Evolutionary conservation across 2,329 filamentous ascomycete species (phyloP).

Genomic region (Ophiostoma tasmaniense): DNA sequence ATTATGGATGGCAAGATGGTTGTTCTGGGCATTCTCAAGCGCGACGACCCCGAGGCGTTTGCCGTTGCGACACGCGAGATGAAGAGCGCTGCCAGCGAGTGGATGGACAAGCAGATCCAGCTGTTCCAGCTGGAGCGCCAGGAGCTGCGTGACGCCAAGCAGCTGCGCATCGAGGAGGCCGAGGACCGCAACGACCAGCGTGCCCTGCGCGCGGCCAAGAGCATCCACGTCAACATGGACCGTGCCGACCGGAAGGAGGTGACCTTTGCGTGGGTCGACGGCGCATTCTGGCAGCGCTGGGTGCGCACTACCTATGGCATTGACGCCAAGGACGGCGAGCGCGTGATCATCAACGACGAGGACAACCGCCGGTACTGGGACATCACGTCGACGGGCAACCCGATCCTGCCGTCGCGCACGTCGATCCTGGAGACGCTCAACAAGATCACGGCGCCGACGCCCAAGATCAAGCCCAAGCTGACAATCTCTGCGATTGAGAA

Average conservation of each 20-base stretch:
- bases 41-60: conserved; percentile 73
- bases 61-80: conserved; percentile 72
- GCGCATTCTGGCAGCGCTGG: conserved; percentile 96
- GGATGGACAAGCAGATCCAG: conserved; percentile 94
- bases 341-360: conserved; percentile 94
- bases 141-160: conserved; percentile 88
- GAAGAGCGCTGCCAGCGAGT: conserved; percentile 91
- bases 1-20: conserved; percentile 94
- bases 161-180: conserved; percentile 90
- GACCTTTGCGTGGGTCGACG: conserved; percentile 93
- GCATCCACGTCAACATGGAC: conserved; percentile 84
- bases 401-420: conserved; percentile 80
- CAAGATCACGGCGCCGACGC: conserved; percentile 59
- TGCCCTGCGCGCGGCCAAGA: conserved; percentile 78
- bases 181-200: conserved; percentile 87
- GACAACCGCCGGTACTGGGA: conserved; percentile 96
- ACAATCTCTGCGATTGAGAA: conserved; percentile 66
- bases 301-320: conserved; percentile 91
- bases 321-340: conserved; percentile 77
- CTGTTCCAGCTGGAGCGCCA: conserved; percentile 88
- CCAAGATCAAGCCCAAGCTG: conserved; percentile 66
- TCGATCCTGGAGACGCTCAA: conserved; percentile 81
- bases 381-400: conserved; percentile 75
- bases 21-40: conserved; percentile 81
- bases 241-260: conserved; percentile 81